Evolutionary conservation across 306 rosid species (phyloP), one percentile per base, ranked within the genome.

Genomic region (Casuarina equisetifolia): DNA sequence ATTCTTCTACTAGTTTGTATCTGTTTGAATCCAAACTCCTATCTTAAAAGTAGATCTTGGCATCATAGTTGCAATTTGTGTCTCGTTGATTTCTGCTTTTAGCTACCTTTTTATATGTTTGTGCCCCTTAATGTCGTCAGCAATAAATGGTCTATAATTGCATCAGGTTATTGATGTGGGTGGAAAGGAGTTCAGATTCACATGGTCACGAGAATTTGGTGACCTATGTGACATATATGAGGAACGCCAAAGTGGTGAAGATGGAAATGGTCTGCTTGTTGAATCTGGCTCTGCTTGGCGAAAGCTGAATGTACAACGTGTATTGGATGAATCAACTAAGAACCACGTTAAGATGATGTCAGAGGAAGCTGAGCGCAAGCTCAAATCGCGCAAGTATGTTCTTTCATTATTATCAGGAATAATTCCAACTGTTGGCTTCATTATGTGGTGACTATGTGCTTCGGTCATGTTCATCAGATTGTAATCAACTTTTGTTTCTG

Each of bases 281-380:
- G 97, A 95, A 82, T 92, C 97, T 42, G 99, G 99, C 69, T 79
- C 84, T 84, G 97, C 97, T 55, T 92, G 99, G 99, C 94, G 99
- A 69, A 95, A 92, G 84, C 82, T 95, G 79, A 95, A 91, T 69
- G 96, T 95, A 75, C 97, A 89, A 58, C 97, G 99, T 68, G 81
- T 86, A 77, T 91, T 95, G 87, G 99, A 95, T 35, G 99, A 95
- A 79, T 91, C 96, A 43, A 85, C 90, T 35, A 83, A 78, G 71
- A 92, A 88, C 79, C 99, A 82, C 68, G 91, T 92, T 78, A 95
- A 95, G 86, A 88, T 67, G 92, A 87, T 84, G 80, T 91, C 97
- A 44, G 94, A 87, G 85, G 99, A 95, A 88, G 97, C 97, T 8
- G 94, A 95, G n/a, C 97, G 89, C 80, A 87, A 74, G 86, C 58